These are phyloP conservation scores for Cyberlindnera saturnus DNA, from an alignment of 805 yeast species.

Conservation along the genomic window DNA sequence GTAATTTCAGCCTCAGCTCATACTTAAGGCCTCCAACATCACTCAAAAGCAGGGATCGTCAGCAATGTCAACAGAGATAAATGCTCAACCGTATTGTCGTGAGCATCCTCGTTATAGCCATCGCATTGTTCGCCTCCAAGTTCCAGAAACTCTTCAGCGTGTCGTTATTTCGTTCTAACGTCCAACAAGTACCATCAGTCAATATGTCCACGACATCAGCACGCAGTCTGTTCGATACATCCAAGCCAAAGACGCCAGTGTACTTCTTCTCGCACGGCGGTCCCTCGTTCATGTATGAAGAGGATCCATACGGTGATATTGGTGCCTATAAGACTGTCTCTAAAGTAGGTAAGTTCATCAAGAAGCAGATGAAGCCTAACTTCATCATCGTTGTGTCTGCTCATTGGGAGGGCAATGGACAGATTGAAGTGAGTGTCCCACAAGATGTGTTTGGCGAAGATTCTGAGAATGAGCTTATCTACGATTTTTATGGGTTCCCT, in stretches of 20 bases:
- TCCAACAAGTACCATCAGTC: not conserved
- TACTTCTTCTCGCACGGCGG: slow-evolving; percentile 81
- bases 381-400: slow-evolving; percentile 66
- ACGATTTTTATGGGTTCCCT: slow-evolving; percentile 76
- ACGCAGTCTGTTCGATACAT: slow-evolving; percentile 8
- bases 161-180: not conserved
- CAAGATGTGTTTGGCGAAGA: slow-evolving; percentile 3
- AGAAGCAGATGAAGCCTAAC: slow-evolving; percentile 49
- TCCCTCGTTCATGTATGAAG: slow-evolving; percentile 63
- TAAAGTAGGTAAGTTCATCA: slow-evolving; percentile 46
- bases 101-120: slow-evolving; percentile 4
- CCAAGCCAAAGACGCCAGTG: slow-evolving; percentile 39
- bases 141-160: slow-evolving; percentile 2
- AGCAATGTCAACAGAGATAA: too few species aligned
- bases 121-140: slow-evolving; percentile 17
- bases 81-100: not conserved
- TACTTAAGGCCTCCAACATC: too few species aligned
- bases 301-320: slow-evolving; percentile 38
- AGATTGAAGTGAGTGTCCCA: slow-evolving; percentile 47
- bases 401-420: slow-evolving; percentile 61
- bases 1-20: not conserved
- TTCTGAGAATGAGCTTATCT: slow-evolving; percentile 50
- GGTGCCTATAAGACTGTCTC: slow-evolving; percentile 56
- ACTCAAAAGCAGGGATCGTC: too few species aligned
- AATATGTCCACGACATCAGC: not conserved